phyloP scores from a whole-genome alignment of 164 flowering plant genomes.

The Santalum album region DNA sequence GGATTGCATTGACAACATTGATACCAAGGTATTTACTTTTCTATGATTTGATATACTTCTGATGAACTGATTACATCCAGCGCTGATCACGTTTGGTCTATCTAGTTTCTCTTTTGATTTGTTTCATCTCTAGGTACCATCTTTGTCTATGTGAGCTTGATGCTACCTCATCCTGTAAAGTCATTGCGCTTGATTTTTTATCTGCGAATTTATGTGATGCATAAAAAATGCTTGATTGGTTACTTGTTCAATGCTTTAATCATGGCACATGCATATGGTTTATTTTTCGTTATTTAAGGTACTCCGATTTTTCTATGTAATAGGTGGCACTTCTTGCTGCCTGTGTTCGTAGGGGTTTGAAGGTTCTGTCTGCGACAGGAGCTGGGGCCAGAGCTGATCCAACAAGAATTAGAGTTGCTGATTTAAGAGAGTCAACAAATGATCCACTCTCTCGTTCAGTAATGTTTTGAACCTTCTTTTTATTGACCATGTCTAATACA shows the following conservation, averaged over 20 bases:
- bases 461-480: slow-evolving; percentile 12
- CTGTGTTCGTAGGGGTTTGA: slow-evolving; percentile 83
- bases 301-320: too few relatives aligned
- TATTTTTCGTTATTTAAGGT: too few relatives aligned
- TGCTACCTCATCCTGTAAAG: too few relatives aligned
- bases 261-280: too few relatives aligned
- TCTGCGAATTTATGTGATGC: too few relatives aligned
- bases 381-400: slow-evolving; percentile 99
- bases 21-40: slow-evolving; percentile 63
- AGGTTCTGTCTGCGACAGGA: slow-evolving; percentile 88
- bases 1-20: slow-evolving; percentile 98
- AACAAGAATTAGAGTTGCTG: slow-evolving; percentile 92
- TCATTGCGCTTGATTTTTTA: too few relatives aligned
- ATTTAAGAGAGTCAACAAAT: slow-evolving; percentile 79
- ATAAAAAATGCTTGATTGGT: too few relatives aligned
- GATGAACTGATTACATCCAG: neutral
- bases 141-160: too few relatives aligned
- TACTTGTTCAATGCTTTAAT: too few relatives aligned
- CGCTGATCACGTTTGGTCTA: too few relatives aligned
- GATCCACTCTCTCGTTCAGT: slow-evolving; percentile 89
- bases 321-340: slow-evolving; percentile 96
- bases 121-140: too few relatives aligned
- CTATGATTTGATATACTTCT: neutral
- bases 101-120: too few relatives aligned
- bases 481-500: neutral